A percentile compares a stretch with the other conserved stretches of the same genome.
Conservation (phyloP, 2,329 filamentous ascomycete genomes). For the Trichoderma endophyticum region DNA sequence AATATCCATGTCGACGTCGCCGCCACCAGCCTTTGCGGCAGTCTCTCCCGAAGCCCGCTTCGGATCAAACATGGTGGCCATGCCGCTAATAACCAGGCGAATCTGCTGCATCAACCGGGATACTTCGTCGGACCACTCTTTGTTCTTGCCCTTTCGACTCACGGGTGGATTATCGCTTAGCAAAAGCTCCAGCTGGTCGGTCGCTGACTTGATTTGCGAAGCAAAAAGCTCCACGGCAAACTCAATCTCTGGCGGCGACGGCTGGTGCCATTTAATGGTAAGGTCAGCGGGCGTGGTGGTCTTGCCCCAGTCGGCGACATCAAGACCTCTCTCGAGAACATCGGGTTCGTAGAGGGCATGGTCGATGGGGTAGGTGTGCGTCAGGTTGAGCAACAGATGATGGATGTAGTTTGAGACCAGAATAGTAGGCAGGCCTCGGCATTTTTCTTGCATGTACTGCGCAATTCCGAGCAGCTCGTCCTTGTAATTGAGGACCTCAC, state of each 20-base stretch:
- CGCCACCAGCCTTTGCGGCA: constrained; percentile 43
- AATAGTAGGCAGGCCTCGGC: constrained; percentile 87
- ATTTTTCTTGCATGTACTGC: constrained; percentile 93
- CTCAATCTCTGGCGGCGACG: constrained; percentile 72
- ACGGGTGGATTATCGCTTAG: constrained; percentile 78
- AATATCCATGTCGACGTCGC: constrained; percentile 32
- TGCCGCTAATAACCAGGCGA: constrained; percentile 82
- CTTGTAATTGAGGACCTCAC: constrained; percentile 84
- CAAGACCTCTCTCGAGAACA: constrained; percentile 66
- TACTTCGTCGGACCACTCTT: constrained; percentile 98
- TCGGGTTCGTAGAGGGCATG: constrained; percentile 83
- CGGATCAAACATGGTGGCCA: constrained; percentile 85
- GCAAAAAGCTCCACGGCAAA: constrained; percentile 90
- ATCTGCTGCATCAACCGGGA: constrained; percentile 85
- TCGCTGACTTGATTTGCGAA: constrained; percentile 73
- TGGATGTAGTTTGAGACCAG: constrained; percentile 98
- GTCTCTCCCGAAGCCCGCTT: constrained; percentile 60
- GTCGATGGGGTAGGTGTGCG: constrained; percentile 89
- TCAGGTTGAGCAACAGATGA: constrained; percentile 90
- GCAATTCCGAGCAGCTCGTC: constrained; percentile 87
- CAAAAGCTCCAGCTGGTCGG: constrained; percentile 71
- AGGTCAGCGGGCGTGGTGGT: constrained; percentile 70
- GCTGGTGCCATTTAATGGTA: constrained; percentile 87
- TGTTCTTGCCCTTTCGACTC: constrained; percentile 90
- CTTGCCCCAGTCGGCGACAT: constrained; percentile 80